Conservation (phyloP, 179 eudicot genomes). For the Beta macrorhiza region DNA sequence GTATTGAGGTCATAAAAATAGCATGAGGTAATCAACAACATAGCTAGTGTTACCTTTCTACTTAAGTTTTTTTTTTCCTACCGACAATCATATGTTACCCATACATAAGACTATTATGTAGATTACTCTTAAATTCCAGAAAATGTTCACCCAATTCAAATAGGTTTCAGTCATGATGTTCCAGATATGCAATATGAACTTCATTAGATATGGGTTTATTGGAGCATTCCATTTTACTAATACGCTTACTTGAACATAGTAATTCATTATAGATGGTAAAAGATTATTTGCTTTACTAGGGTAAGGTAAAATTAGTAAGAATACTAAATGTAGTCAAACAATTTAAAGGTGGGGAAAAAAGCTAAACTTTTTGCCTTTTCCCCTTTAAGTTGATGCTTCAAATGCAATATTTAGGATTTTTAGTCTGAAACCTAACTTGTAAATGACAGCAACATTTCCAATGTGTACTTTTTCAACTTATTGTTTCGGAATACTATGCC, state of each 20-base stretch:
- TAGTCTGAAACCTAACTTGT: neutral
- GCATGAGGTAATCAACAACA: neutral
- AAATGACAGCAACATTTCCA: neutral
- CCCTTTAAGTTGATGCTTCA: neutral
- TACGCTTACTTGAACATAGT: neutral
- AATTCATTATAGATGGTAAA: neutral
- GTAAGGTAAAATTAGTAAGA: neutral
- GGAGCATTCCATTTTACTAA: neutral
- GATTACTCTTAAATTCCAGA: neutral
- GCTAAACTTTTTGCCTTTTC: too few relatives aligned
- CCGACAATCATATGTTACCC: neutral
- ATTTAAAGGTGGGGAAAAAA: neutral
- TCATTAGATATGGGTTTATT: neutral
- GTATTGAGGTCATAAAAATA: neutral
- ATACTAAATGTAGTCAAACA: neutral
- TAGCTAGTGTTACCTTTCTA: neutral
- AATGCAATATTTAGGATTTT: neutral
- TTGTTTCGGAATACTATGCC: neutral
- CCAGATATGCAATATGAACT: neutral
- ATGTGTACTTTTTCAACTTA: neutral
- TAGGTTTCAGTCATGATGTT: neutral
- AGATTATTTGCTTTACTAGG: neutral
- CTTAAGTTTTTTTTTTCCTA: neutral
- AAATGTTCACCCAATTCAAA: neutral
- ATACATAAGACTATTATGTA: neutral